Percentiles rank a stretch among this genome's conserved stretches.
Conservation (phyloP, 306 rosid genomes). For the Hippophae rhamnoides region DNA sequence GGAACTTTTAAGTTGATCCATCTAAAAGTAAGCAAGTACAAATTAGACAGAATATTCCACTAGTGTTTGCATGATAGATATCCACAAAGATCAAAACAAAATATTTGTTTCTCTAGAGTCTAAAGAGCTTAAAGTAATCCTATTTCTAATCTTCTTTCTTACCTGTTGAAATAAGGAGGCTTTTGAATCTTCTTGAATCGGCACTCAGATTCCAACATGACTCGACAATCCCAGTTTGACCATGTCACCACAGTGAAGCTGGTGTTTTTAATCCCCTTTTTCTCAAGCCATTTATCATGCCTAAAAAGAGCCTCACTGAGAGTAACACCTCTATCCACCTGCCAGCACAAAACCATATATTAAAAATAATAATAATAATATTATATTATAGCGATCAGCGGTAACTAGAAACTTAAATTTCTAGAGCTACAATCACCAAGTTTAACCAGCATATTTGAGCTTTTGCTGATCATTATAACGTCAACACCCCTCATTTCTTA, state of each 20-base stretch:
- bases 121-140: neutral
- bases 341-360: neutral
- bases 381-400: no score
- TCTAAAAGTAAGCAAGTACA: slow-evolving; percentile 4
- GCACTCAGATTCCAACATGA: slow-evolving; percentile 27
- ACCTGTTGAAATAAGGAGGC: slow-evolving; percentile 23
- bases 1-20: slow-evolving; percentile 26
- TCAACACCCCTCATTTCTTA: no score
- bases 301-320: slow-evolving; percentile 13
- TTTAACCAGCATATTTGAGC: no score
- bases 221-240: slow-evolving; percentile 27
- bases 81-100: neutral
- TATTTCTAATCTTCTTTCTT: neutral
- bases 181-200: slow-evolving; percentile 18
- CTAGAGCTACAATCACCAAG: no score
- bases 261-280: slow-evolving; percentile 17
- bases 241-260: slow-evolving; percentile 24
- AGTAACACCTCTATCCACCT: slow-evolving; percentile 26
- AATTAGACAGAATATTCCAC: neutral
- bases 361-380: no score
- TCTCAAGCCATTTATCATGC: slow-evolving; percentile 27
- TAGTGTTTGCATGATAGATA: neutral
- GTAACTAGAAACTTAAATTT: no score
- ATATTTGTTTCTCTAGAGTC: neutral
- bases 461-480: no score